These are phyloP conservation scores for Rhizopus delemar DNA, from an alignment of 371 early-diverging fungal genomes.

Conservation along the genomic window DNA sequence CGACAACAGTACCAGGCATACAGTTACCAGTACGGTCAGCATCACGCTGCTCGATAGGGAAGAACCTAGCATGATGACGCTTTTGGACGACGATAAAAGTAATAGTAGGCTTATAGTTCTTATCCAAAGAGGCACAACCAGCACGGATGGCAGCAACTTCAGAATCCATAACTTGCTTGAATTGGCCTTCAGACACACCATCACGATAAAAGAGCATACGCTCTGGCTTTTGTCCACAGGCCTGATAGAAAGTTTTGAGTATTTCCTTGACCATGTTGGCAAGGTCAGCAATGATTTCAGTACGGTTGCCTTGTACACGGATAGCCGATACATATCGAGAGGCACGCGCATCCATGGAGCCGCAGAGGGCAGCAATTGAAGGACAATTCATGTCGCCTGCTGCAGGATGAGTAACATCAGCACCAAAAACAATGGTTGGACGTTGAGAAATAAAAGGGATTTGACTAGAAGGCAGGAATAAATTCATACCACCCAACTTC, in stretches of 20 bases:
- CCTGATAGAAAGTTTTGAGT: conserved; percentile 72
- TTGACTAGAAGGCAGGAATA: conserved; percentile 27
- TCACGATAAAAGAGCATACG: conserved; percentile 93
- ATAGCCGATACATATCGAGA: conserved; percentile 78
- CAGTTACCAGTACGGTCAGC: conserved; percentile 37
- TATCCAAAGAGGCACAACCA: conserved; percentile 71
- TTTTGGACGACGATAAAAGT: conserved; percentile 94
- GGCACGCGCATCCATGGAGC: conserved; percentile 79
- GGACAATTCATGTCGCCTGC: conserved; percentile 70
- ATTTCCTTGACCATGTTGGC: conserved; percentile 77
- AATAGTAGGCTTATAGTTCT: conserved; percentile 73
- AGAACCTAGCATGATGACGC: conserved; percentile 93
- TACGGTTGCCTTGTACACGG: conserved; percentile 74
- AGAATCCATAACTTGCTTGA: conserved; percentile 65
- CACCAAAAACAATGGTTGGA: conserved; percentile 89
- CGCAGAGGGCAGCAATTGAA: conserved; percentile 70
- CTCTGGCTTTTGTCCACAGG: conserved; percentile 70
- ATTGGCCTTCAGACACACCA: conserved; percentile 89
- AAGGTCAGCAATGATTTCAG: conserved; percentile 86
- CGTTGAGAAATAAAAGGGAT: conserved; percentile 54
- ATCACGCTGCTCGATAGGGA: conserved; percentile 65
- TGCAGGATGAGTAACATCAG: conserved; percentile 88
- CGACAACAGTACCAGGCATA: conserved; percentile 88
- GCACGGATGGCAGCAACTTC: conserved; percentile 78
- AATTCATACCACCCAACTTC: conserved; percentile 82